Base-by-base conservation (phyloP, 164 flowering plant species). In the Macadamia integrifolia region DNA sequence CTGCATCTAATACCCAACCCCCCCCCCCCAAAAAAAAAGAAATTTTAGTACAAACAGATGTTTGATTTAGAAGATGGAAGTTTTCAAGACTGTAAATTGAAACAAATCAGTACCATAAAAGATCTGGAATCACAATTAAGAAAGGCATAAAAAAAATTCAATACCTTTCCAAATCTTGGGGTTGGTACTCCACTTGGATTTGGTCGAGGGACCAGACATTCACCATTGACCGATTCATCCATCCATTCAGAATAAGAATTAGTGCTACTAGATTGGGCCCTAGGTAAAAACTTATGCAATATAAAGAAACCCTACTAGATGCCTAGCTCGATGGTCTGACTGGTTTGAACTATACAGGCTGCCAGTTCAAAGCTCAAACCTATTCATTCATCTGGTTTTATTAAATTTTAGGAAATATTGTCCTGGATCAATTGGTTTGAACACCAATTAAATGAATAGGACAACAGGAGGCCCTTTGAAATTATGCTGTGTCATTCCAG, bases 111-210 rank as follows among this genome's bases (percentile, higher is more conserved):
- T 2, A 30, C 17, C 43, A 14, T 43, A 17, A 9, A 59, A 9
- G 9, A 49, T 3, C 9, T 11, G 49, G 49, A 23, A 49, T 30
- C 18, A 64, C 64, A 5, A n/a, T 48, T 46, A 6, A 28, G 11
- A 15, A 40, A 1, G 35, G 15, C 12, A 14, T 31, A 55, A 63
- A 66, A 57, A 46, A 7, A 50, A 7, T 6, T 17, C 62, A 18
- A 12, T 80, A 91, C 97, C 97, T 91, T 91, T 70, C 97, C 97
- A 69, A 87, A 77, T 56, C 92, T 92, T 28, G 86, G 74, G 17
- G 23, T 23, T 23, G 44, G 70, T 59, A 79, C 84, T n/a, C 80
- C 91, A 73, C 70, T 69, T 55, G 78, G 78, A 60, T 63, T 62
- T 48, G 94, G 97, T 32, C 97, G 92, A 64, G 97, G 97, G 64